Conservation (phyloP, 208 protist species). For the Crithidia brevicula region DNA sequence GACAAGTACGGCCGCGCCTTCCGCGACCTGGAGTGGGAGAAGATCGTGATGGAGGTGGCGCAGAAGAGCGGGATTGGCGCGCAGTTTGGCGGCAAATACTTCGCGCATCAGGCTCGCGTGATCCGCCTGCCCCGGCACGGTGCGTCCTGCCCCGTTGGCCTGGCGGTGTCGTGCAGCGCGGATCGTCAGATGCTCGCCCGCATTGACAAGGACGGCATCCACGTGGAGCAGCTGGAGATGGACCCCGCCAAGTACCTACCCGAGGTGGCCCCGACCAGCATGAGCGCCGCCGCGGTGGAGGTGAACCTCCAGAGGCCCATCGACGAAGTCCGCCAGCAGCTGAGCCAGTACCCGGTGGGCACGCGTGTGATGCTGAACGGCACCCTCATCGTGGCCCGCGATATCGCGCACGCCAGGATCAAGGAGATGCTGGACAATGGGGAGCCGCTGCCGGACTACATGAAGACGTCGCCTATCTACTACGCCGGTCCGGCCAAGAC, state of each 20-base stretch:
- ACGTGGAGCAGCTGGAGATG: slow-evolving; percentile 95
- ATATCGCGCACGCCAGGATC: slow-evolving; percentile 97
- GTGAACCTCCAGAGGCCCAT: slow-evolving; percentile 95
- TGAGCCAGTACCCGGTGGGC: slow-evolving; percentile 91
- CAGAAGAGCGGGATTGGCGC: slow-evolving; percentile 95
- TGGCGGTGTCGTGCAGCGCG: slow-evolving; percentile 98
- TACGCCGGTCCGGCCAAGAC: slow-evolving; percentile 98
- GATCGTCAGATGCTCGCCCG: slow-evolving; percentile 95
- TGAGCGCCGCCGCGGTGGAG: slow-evolving; percentile 66
- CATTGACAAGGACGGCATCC: slow-evolving; percentile 96
- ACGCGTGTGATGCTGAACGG: slow-evolving; percentile 95
- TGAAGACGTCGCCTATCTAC: slow-evolving; percentile 97
- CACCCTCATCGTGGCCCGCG: slow-evolving; percentile 97
- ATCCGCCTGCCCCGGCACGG: slow-evolving; percentile 94
- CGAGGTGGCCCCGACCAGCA: slow-evolving; percentile 45
- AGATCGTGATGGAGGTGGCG: slow-evolving; percentile 90
- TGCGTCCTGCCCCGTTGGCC: slow-evolving; percentile 91
- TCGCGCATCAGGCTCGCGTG: slow-evolving; percentile 97
- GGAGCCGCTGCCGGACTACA: slow-evolving; percentile 93
- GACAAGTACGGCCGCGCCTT: slow-evolving; percentile 94
- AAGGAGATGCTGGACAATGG: slow-evolving; percentile 89
- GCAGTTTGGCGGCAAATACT: slow-evolving; percentile 99
- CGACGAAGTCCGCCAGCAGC: slow-evolving; percentile 75
- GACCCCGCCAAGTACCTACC: slow-evolving; percentile 95
- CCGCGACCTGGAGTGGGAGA: slow-evolving; percentile 95